Base-by-base conservation (phyloP, 352 stramenopile genomes). In the Thraustotheca clavata region DNA sequence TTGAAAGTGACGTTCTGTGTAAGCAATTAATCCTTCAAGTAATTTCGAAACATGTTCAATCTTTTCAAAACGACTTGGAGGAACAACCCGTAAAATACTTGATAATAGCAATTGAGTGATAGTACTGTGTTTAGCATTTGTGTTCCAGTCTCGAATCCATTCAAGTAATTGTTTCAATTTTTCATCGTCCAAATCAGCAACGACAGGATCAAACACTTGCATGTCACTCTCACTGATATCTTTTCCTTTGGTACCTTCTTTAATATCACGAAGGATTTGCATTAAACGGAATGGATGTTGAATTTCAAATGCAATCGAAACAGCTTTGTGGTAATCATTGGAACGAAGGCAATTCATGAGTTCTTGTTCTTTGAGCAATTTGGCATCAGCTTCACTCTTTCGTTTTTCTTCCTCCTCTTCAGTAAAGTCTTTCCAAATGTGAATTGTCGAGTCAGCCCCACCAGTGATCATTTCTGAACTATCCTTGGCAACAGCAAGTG, bases 111-210 rank as follows among this genome's bases (percentile, higher is more conserved):
- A 71, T 76, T 99, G 96, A 46, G 88, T 95, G 43, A 98, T 78
- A 43, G 86, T 74, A n/a, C 82, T 94, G 70, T 98, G 96, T 47
- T 89, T 86, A 22, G 92, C 91, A 67, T 98, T 96, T 50, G 96
- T 98, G 74, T 99, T 99, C 96, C 96, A 99, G 60, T 99, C 96
- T 43, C 91, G 80, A 60, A 97, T 80, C 80, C 98, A 99, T 32
- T 87, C 75, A 11, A 99, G 76, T 18, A 98, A 84, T 71, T 93
- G 89, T 54, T 74, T 78, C 29, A 98, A 76, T 41, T 95, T 73
- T 36, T 94, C 87, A 46, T 88, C 76, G 32, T 75, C 67, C 66
- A 97, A 92, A 32, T 75, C 90, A 39, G 73, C 76, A 14, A 96
- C 68, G 26, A 88, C 71, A 69, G 73, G 70, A 12, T 74, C 47